phyloP scores from a whole-genome alignment of 2,329 filamentous ascomycete species.

The Pseudogymnoascus pannorum region DNA sequence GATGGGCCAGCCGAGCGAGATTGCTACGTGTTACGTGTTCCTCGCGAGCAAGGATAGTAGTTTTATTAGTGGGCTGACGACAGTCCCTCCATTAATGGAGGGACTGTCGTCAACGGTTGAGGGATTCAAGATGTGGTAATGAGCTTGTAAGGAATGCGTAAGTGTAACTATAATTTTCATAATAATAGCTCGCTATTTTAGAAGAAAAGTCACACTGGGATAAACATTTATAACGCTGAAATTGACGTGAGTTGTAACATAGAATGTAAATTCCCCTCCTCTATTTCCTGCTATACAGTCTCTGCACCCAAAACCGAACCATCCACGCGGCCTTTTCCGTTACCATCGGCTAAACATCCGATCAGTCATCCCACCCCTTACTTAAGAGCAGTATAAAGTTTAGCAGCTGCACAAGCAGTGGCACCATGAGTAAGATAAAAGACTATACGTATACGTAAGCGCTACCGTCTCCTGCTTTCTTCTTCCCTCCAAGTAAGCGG shows the following conservation, averaged over 20 bases:
- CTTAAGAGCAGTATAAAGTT: constrained; percentile 89
- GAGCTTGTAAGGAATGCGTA: too few species aligned
- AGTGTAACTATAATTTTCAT: neutral
- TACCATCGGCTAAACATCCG: neutral
- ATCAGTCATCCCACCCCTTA: constrained; percentile 38
- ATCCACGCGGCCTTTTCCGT: neutral
- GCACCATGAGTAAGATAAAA: constrained; percentile 99
- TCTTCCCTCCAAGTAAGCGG: neutral
- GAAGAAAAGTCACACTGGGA: neutral
- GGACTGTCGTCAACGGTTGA: constrained; percentile 25
- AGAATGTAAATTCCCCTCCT: neutral
- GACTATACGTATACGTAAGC: constrained; percentile 48
- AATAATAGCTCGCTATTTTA: neutral
- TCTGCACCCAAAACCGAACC: neutral
- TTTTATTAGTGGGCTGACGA: constrained; percentile 65
- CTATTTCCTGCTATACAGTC: neutral
- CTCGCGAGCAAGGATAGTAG: constrained; percentile 68
- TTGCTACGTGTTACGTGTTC: constrained; percentile 76
- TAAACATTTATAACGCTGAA: neutral
- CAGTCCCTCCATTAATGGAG: constrained; percentile 60
- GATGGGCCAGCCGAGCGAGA: constrained; percentile 72
- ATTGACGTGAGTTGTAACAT: neutral
- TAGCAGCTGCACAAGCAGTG: constrained; percentile 84
- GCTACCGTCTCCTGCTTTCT: neutral
- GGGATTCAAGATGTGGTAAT: too few species aligned